Percentiles rank a stretch among this genome's conserved stretches.
Evolutionary conservation across 768 basidiomycete genomes (phyloP).

Genomic region (Auricularia auricula-judae): DNA sequence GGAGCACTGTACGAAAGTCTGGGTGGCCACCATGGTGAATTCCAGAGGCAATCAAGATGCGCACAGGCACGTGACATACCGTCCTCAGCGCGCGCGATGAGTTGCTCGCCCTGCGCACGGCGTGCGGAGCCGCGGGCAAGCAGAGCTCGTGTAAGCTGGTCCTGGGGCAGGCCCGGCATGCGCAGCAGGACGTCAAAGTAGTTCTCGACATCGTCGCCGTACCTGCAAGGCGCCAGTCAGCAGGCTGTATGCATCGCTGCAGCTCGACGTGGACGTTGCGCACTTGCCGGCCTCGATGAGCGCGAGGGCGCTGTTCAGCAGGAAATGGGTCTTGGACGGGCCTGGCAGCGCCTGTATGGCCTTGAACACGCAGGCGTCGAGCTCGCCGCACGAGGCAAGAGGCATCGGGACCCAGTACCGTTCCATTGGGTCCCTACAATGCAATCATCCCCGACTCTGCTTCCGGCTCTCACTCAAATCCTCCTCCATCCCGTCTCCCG

Average conservation of each 20-base stretch:
- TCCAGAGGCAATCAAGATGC: background rate
- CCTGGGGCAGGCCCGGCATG: conserved; percentile 43
- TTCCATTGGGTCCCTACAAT: background rate
- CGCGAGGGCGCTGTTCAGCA: conserved; percentile 37
- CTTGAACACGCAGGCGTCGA: background rate
- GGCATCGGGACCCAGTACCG: background rate
- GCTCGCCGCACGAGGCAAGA: background rate
- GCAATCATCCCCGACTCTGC: no score
- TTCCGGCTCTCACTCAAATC: no score
- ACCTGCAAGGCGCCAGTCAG: conserved; percentile 25
- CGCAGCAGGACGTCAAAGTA: conserved; percentile 56
- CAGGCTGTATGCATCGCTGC: background rate
- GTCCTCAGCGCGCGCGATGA: conserved; percentile 48
- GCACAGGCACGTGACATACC: conserved; percentile 25
- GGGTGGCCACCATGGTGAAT: background rate
- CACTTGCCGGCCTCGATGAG: conserved; percentile 41
- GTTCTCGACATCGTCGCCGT: conserved; percentile 51
- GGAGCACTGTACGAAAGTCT: conserved; percentile 53
- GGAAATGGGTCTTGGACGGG: conserved; percentile 35
- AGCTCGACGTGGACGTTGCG: conserved; percentile 12
- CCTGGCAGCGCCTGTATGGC: conserved; percentile 36
- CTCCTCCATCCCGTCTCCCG: no score
- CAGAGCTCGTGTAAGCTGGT: conserved; percentile 42
- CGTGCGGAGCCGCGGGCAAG: conserved; percentile 50
- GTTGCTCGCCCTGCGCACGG: conserved; percentile 40